Conservation (phyloP, 2,329 filamentous ascomycete species). For the Aspergillus sp. region DNA sequence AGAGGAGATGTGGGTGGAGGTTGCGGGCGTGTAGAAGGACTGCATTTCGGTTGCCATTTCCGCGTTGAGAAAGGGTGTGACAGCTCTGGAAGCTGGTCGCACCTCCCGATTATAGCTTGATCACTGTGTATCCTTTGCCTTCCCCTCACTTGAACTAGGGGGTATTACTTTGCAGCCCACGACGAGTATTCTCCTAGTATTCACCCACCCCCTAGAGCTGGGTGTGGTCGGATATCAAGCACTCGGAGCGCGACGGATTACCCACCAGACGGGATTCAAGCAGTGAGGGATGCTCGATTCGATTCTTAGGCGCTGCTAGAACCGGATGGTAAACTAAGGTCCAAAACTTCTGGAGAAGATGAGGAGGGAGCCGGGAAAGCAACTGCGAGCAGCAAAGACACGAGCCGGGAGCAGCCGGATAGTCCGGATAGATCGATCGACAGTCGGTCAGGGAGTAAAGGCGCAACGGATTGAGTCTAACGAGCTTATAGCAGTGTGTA, state of each 20-base stretch:
- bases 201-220: neutral
- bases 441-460: neutral
- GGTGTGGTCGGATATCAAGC: neutral
- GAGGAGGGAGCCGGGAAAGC: too few relatives aligned
- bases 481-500: neutral
- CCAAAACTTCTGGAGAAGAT: too few relatives aligned
- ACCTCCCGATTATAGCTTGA: neutral
- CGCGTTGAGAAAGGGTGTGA: neutral
- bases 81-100: conserved; percentile 1
- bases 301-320: neutral
- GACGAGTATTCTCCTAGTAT: neutral
- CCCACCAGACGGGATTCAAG: neutral
- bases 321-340: too few relatives aligned
- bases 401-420: neutral
- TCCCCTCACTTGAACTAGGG: neutral
- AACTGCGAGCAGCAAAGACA: neutral
- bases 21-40: conserved; percentile 34
- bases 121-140: neutral
- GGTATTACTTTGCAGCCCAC: neutral
- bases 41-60: conserved; percentile 35
- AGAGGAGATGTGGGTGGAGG: conserved; percentile 29
- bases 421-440: neutral
- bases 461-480: neutral
- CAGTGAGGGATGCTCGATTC: neutral
- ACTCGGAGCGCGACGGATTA: neutral